A percentile compares a stretch with the other conserved stretches of the same genome.
These are phyloP conservation scores for Penstemon eatonii DNA, from an alignment of 257 asterid species.

Conservation along the genomic window DNA sequence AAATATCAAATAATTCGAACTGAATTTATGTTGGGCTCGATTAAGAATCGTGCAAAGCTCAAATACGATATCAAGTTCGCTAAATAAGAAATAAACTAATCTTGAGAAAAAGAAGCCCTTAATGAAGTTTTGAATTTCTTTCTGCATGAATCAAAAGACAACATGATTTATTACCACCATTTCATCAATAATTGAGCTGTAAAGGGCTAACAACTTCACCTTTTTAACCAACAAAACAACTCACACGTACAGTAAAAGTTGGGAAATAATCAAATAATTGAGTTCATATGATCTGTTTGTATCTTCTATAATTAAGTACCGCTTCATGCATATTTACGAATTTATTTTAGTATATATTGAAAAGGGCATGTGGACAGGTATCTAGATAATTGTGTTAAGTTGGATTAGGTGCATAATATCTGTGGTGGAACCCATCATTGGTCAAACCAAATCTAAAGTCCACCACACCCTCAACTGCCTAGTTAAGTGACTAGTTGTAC, in stretches of 20 bases:
- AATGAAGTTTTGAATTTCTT: neutral
- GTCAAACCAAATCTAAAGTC: conserved; percentile 56
- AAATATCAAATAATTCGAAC: too few relatives aligned
- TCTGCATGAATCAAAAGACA: neutral
- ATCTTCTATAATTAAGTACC: neutral
- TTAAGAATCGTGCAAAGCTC: too few relatives aligned
- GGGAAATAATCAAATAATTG: neutral
- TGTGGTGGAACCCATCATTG: conserved; percentile 27
- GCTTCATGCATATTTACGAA: neutral
- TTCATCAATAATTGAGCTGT: neutral
- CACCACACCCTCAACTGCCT: neutral
- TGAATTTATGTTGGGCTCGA: too few relatives aligned
- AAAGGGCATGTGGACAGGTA: neutral
- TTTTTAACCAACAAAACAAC: neutral
- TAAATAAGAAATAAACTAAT: too few relatives aligned
- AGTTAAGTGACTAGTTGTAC: too few relatives aligned
- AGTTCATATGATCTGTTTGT: neutral
- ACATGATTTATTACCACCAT: neutral
- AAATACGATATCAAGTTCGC: too few relatives aligned
- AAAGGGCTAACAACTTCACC: neutral
- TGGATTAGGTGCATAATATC: conserved; percentile 54
- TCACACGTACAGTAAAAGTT: neutral
- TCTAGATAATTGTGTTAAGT: conserved; percentile 1
- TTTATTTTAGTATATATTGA: neutral
- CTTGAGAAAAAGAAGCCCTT: neutral